Evolutionary conservation across 805 yeast species (phyloP), one percentile per base, ranked within the genome.

Genomic region (Maudiozyma pseudohumilis): DNA sequence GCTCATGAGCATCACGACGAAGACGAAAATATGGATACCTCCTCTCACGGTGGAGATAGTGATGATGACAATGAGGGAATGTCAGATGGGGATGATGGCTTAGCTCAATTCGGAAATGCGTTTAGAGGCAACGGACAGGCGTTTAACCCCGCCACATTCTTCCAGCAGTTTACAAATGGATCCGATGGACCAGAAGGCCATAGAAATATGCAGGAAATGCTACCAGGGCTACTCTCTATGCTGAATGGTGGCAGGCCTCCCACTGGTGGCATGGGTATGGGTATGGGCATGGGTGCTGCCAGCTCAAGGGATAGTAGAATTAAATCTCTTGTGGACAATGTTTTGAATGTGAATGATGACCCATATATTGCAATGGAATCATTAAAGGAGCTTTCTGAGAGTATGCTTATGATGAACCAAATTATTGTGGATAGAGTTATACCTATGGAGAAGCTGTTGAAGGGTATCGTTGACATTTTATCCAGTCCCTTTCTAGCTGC

Each of bases 351-450:
- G 3, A 38, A 44, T 11, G 76, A 70, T 2, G 83, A 80, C 49
- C 69, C 85, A 0, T 80, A 66, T 48, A 44, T 77, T 15, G 67
- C 81, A 2, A 54, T 78, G 49, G 88, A 80, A 49, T 71, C 78
- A 2, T 58, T 82, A 36, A 77, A 71, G 44, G 84, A 80, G 50
- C 55, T 83, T 16, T 71, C 80, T 19, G 83, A 76, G 44, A 60
- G 73, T 34, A 50, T 83, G 8, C 61, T 83, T 36, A 77, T 82
- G 87, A 74, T 77, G 74, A 77, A 77, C 40, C 74, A 70, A 5
- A 50, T 76, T 15, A 58, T 74, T 4, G 77, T 80, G 0, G 88
- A 80, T 40, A 60, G 86, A 21, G 56, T 66, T 2, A 62, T 88
- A 7, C 86, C 95, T 0, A 65, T 79, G 0, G 70, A 66, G 34